phyloP scores from a whole-genome alignment of 345 rosid genomes.

The Geranium rotundifolium region DNA sequence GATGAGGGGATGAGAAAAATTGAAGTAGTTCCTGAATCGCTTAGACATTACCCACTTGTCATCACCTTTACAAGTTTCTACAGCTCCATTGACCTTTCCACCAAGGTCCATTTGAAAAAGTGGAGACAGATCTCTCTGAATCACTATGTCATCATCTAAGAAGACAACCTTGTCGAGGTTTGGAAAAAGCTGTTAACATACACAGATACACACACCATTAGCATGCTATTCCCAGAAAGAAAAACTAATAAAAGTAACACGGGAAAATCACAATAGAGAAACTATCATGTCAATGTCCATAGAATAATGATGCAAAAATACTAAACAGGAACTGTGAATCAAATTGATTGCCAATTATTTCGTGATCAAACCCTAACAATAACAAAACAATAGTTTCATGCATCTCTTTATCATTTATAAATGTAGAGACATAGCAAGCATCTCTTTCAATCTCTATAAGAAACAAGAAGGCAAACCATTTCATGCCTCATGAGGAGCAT shows the following conservation, averaged over 20 bases:
- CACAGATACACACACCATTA: neutral
- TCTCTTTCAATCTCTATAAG: no score
- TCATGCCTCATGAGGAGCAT: no score
- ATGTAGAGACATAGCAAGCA: no score
- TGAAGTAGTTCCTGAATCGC: constrained; percentile 43
- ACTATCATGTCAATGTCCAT: neutral
- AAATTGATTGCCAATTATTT: no score
- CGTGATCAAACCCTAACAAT: no score
- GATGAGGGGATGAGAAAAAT: constrained; percentile 41
- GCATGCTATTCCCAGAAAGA: neutral
- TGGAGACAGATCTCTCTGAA: constrained; percentile 44
- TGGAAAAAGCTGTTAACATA: constrained; percentile 29
- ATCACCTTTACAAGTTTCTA: constrained; percentile 34
- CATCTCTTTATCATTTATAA: no score
- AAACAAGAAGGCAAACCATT: no score
- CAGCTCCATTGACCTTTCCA: constrained; percentile 67
- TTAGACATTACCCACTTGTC: constrained; percentile 11
- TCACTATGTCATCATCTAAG: constrained; percentile 61
- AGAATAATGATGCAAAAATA: no score
- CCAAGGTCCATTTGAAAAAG: constrained; percentile 39
- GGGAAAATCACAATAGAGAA: neutral
- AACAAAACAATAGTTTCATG: no score
- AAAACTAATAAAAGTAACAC: no score
- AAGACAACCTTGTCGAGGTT: constrained; percentile 44
- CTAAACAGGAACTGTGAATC: no score